Conservation (phyloP, 2,329 filamentous ascomycete genomes). For the Stenocarpella maydis region DNA sequence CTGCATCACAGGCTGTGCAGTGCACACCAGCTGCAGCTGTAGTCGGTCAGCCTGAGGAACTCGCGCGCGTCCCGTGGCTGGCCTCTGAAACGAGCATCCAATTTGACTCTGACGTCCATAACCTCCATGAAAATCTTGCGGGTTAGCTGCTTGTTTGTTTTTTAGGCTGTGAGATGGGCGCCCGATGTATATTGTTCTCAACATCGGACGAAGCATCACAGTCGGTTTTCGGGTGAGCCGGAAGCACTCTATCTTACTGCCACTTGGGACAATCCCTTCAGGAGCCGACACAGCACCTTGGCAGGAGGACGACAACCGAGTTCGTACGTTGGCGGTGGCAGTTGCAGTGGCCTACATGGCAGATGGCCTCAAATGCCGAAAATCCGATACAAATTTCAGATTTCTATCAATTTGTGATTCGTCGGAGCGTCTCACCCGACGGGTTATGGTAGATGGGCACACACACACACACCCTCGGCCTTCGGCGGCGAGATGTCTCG, state of each 20-base stretch:
- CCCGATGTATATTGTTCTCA: background rate
- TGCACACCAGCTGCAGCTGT: slow-evolving; percentile 6
- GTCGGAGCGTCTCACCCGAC: slow-evolving; percentile 1
- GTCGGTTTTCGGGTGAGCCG: slow-evolving; percentile 15
- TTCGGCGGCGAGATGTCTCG: slow-evolving; percentile 17
- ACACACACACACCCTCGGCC: slow-evolving; percentile 10
- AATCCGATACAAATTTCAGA: slow-evolving; percentile 1
- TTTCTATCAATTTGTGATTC: background rate
- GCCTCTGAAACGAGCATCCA: background rate
- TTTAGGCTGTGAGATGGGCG: background rate
- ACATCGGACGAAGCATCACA: slow-evolving; percentile 14
- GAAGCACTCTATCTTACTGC: background rate
- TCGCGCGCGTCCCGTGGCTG: background rate
- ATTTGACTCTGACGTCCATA: background rate
- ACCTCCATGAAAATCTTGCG: background rate
- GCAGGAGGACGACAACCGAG: background rate
- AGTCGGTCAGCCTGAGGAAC: background rate
- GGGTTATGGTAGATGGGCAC: background rate
- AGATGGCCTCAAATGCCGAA: slow-evolving; percentile 2
- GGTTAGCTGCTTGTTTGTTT: background rate
- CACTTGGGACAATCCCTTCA: slow-evolving; percentile 1
- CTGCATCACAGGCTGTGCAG: slow-evolving; percentile 11
- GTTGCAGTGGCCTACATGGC: slow-evolving; percentile 6
- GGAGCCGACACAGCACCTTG: background rate
- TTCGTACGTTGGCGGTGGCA: background rate